Percentiles rank a stretch among this genome's conserved stretches.
phyloP scores from a whole-genome alignment of 2,329 filamentous ascomycete species.

The Fusarium compactum region DNA sequence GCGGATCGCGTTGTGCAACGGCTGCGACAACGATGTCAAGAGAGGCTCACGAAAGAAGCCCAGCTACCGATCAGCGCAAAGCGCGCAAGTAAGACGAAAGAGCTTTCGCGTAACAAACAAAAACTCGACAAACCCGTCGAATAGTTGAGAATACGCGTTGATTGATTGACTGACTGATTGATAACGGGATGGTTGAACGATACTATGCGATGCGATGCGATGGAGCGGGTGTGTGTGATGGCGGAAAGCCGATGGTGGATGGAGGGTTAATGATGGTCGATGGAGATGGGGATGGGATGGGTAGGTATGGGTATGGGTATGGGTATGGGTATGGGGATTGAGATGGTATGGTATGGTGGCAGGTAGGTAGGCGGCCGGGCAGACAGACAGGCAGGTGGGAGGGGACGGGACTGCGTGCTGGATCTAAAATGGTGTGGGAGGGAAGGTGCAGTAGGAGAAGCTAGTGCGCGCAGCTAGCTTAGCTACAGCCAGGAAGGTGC shows the following conservation, averaged over 20 bases:
- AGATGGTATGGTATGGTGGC: constrained; percentile 4
- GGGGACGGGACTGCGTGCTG: constrained; percentile 45
- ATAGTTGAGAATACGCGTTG: constrained; percentile 29
- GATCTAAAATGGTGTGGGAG: constrained; percentile 44
- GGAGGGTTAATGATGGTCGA: constrained; percentile 40
- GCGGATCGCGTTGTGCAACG: constrained; percentile 48
- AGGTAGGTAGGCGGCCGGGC: constrained; percentile 36
- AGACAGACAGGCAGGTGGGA: constrained; percentile 33
- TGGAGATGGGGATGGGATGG: constrained; percentile 26
- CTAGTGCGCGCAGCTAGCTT: constrained; percentile 25
- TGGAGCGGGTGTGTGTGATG: constrained; percentile 45
- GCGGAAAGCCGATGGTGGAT: constrained; percentile 46
- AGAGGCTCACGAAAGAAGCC: constrained; percentile 25
- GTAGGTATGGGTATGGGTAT: constrained; percentile 17
- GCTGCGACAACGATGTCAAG: constrained; percentile 36
- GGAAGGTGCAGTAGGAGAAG: constrained; percentile 44
- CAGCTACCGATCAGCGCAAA: constrained; percentile 1
- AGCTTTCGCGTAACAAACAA: constrained; percentile 40
- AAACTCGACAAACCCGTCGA: constrained; percentile 12
- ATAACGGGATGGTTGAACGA: constrained; percentile 42
- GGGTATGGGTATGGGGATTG: constrained; percentile 17
- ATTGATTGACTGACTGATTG: constrained; percentile 19
- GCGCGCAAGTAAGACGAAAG: constrained; percentile 32
- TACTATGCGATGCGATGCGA: constrained; percentile 22
- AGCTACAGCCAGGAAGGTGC: constrained; percentile 21